Evolutionary conservation across 2,329 filamentous ascomycete genomes (phyloP).

Genomic region (Sclerotiophoma versabilis): DNA sequence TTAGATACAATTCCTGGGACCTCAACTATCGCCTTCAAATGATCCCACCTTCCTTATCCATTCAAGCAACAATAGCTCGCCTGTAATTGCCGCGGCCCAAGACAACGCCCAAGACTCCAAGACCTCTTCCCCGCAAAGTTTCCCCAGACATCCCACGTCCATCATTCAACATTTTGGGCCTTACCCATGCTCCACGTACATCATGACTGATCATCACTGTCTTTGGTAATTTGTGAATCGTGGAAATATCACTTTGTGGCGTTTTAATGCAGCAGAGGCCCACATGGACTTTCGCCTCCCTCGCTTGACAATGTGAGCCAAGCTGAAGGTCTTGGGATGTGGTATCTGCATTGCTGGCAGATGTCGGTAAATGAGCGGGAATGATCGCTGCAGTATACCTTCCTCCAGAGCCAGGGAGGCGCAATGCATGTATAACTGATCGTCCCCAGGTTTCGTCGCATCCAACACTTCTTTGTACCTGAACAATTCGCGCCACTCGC

Average conservation of each 20-base stretch:
- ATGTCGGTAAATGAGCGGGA: slow-evolving; percentile 8
- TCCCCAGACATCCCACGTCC: slow-evolving; percentile 15
- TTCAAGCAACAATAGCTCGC: slow-evolving; percentile 2
- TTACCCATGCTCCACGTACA: slow-evolving; percentile 7
- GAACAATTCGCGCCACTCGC: background rate
- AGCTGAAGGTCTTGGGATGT: slow-evolving; percentile 2
- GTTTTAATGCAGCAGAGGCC: background rate
- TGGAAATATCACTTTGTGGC: slow-evolving; percentile 10
- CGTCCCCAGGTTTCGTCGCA: slow-evolving; percentile 1
- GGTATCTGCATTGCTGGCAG: background rate
- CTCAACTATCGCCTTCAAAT: background rate
- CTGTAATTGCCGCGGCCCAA: slow-evolving; percentile 19
- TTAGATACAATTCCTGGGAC: slow-evolving; percentile 1
- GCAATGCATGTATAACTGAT: slow-evolving; percentile 14
- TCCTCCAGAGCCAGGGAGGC: background rate
- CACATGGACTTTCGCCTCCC: slow-evolving; percentile 1
- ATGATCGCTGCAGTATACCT: background rate
- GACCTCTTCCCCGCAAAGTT: slow-evolving; percentile 25
- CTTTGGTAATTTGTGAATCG: slow-evolving; percentile 5
- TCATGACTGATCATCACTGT: slow-evolving; percentile 8
- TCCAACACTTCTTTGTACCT: background rate
- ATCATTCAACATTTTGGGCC: slow-evolving; percentile 1
- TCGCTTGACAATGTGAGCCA: slow-evolving; percentile 14
- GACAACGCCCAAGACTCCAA: slow-evolving; percentile 24
- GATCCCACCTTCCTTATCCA: slow-evolving; percentile 13